phyloP scores from a whole-genome alignment of 2,329 filamentous ascomycete species.

The Aspergillus fumigatus region DNA sequence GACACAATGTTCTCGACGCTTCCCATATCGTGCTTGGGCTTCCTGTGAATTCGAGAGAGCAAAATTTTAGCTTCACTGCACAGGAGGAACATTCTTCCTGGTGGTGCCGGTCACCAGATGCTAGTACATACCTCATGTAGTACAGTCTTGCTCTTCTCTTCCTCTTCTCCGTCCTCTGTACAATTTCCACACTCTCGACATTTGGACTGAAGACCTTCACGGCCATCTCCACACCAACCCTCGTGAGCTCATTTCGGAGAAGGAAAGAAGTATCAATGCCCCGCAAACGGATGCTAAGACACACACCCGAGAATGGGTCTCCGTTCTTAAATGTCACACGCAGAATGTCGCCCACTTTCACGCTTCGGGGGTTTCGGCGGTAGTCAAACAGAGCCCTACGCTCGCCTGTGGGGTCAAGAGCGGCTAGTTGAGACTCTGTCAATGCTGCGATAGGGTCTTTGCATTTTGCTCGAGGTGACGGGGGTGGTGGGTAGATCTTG shows the following conservation, averaged over 20 bases:
- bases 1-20: slow-evolving; percentile 76
- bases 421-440: slow-evolving; percentile 62
- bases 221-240: slow-evolving; percentile 93
- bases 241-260: slow-evolving; percentile 78
- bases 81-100: not conserved
- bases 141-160: slow-evolving; percentile 82
- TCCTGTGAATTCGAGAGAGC: slow-evolving; percentile 30
- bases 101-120: not conserved
- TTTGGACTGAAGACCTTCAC: slow-evolving; percentile 91
- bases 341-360: slow-evolving; percentile 82
- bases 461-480: slow-evolving; percentile 32
- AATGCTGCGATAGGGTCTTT: slow-evolving; percentile 64
- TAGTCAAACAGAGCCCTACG: slow-evolving; percentile 74
- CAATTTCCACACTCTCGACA: slow-evolving; percentile 86
- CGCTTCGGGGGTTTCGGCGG: slow-evolving; percentile 69
- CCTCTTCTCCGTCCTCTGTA: slow-evolving; percentile 79
- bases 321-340: slow-evolving; percentile 80
- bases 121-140: slow-evolving; percentile 65
- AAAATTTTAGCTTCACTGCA: slow-evolving; percentile 7
- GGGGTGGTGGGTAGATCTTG: slow-evolving; percentile 49
- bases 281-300: slow-evolving; percentile 79
- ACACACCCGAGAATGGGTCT: slow-evolving; percentile 86
- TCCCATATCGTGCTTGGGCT: slow-evolving; percentile 81
- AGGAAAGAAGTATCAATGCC: slow-evolving; percentile 85
- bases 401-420: slow-evolving; percentile 79